A percentile compares a stretch with the other conserved stretches of the same genome.
Conservation (phyloP, 78 protist genomes). For the Paratrimastix pyriformis region DNA sequence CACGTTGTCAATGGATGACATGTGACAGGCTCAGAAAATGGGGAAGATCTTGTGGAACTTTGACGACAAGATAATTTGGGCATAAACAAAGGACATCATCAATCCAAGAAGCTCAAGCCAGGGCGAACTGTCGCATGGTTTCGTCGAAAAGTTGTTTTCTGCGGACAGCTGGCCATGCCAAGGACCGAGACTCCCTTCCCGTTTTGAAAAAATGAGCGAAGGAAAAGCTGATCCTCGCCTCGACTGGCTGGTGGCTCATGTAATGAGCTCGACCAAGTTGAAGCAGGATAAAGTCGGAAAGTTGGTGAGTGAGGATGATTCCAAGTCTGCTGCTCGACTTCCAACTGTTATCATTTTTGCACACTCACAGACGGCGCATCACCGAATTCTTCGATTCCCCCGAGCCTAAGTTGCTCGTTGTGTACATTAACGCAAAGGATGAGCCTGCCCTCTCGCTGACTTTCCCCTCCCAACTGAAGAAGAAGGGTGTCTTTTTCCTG, state of each 20-base stretch:
- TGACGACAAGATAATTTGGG: too few species aligned
- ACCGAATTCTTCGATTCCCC: not conserved
- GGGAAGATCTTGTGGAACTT: too few species aligned
- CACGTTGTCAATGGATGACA: too few species aligned
- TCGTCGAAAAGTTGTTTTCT: too few species aligned
- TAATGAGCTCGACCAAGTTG: not conserved
- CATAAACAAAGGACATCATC: too few species aligned
- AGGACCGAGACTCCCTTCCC: too few species aligned
- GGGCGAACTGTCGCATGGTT: too few species aligned
- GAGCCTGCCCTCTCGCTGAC: not conserved
- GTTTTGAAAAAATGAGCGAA: too few species aligned
- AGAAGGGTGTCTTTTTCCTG: conserved; percentile 2
- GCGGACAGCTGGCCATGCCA: too few species aligned
- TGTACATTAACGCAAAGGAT: not conserved
- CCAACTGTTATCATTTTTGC: not conserved
- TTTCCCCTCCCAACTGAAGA: not conserved
- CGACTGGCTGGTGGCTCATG: not conserved
- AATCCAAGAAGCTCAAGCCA: too few species aligned
- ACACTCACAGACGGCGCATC: not conserved
- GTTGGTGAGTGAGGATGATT: not conserved
- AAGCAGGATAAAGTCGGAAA: conserved; percentile 13
- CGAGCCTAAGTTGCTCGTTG: not conserved
- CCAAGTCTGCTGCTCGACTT: not conserved
- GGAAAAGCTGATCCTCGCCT: conserved; percentile 14
- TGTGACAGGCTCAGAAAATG: too few species aligned